These are phyloP conservation scores for Acanthamoeba culbertsoni DNA, from an alignment of 208 protist species.

Conservation along the genomic window DNA sequence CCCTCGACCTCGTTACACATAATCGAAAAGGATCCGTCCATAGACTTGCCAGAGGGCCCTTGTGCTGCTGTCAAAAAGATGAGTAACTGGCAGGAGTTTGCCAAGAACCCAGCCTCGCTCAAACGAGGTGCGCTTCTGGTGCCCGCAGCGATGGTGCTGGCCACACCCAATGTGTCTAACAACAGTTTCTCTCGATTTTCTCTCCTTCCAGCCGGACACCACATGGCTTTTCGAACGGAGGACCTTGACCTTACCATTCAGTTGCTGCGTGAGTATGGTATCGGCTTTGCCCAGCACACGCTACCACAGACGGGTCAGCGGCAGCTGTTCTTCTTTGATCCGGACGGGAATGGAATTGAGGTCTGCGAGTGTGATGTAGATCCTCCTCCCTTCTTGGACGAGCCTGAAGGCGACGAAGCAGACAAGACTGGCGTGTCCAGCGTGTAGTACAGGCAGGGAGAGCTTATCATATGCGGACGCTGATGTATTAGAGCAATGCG, in stretches of 20 bases:
- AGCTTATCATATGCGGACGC: not conserved
- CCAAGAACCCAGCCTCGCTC: not conserved
- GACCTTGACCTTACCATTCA: not conserved
- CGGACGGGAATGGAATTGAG: not conserved
- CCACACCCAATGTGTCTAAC: too few relatives aligned
- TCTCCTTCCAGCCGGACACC: not conserved
- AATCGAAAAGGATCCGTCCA: not conserved
- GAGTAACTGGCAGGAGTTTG: not conserved
- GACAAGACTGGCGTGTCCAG: not conserved
- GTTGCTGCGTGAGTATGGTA: not conserved
- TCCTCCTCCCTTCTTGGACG: not conserved
- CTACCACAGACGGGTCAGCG: not conserved
- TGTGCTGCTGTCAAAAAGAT: not conserved
- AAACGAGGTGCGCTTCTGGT: not conserved
- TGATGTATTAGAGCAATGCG: not conserved
- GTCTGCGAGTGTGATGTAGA: conserved; percentile 3
- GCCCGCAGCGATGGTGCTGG: not conserved
- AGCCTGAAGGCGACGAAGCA: not conserved
- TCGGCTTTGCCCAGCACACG: not conserved
- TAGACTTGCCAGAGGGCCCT: not conserved
- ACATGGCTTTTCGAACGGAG: not conserved
- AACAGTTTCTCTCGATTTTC: not conserved
- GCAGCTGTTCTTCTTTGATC: conserved; percentile 40
- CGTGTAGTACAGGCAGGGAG: not conserved
- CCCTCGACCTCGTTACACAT: not conserved